These are phyloP conservation scores for Strobilomyces echinocephalus DNA, from an alignment of 768 basidiomycete genomes.

Conservation along the genomic window DNA sequence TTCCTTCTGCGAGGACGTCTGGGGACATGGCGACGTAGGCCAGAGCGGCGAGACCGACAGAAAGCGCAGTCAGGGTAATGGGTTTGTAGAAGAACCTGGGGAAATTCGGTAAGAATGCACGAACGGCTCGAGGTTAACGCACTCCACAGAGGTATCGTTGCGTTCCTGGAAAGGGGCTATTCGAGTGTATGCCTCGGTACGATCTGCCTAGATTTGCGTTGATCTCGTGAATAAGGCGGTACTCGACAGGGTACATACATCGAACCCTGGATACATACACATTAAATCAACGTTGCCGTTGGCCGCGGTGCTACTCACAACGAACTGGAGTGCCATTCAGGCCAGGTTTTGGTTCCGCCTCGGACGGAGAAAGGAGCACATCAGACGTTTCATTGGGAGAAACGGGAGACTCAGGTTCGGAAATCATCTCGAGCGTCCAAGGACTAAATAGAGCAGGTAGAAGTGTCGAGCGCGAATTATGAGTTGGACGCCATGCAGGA, in stretches of 20 bases:
- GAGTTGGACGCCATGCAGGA: not conserved
- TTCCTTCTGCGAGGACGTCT: conserved; percentile 79
- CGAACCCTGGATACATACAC: conserved; percentile 58
- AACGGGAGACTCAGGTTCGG: conserved; percentile 26
- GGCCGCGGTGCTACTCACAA: conserved; percentile 49
- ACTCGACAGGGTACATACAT: conserved; percentile 50
- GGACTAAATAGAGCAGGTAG: not conserved
- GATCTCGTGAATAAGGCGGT: conserved; percentile 15
- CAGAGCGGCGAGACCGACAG: conserved; percentile 58
- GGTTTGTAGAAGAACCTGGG: conserved; percentile 86
- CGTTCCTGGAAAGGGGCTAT: conserved; percentile 82
- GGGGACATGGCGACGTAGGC: conserved; percentile 81
- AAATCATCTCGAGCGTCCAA: conserved; percentile 13
- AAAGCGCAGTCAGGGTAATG: conserved; percentile 69
- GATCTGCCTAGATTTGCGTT: conserved; percentile 56
- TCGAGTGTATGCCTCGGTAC: conserved; percentile 77
- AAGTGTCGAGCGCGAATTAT: not conserved
- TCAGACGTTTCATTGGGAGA: conserved; percentile 65
- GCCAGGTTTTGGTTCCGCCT: conserved; percentile 68
- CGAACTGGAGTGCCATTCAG: conserved; percentile 71
- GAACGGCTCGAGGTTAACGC: conserved; percentile 19
- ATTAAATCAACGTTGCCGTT: conserved; percentile 3
- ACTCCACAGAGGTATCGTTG: conserved; percentile 82
- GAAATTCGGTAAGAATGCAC: conserved; percentile 4
- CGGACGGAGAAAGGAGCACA: conserved; percentile 39